These are phyloP conservation scores for Kodamaea kakaduensis DNA, from an alignment of 805 yeast genomes.

Conservation along the genomic window DNA sequence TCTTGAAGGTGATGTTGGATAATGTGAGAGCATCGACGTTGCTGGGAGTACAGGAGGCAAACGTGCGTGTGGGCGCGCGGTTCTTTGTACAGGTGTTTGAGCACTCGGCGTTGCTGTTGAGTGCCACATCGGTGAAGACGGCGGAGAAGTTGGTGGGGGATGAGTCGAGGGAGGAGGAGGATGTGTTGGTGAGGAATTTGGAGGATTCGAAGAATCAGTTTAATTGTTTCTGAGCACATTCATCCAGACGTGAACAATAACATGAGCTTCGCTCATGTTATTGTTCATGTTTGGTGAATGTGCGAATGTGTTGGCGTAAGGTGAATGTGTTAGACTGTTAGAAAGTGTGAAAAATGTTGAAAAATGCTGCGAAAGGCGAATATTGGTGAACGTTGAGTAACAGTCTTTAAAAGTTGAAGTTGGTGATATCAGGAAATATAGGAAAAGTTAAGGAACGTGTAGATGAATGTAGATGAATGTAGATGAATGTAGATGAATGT, in stretches of 20 bases:
- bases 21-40: slow-evolving; percentile 23
- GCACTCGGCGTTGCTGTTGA: slow-evolving; percentile 29
- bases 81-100: slow-evolving; percentile 40
- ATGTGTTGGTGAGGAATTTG: slow-evolving; percentile 24
- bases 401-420: no score
- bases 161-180: slow-evolving; percentile 14
- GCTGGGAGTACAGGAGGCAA: slow-evolving; percentile 18
- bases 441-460: no score
- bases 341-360: no score
- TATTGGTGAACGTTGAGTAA: no score
- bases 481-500: no score
- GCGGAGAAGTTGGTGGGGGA: slow-evolving; percentile 12
- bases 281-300: slow-evolving; percentile 1
- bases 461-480: no score
- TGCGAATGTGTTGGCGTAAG: background rate
- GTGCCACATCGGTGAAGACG: slow-evolving; percentile 24
- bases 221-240: slow-evolving; percentile 27
- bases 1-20: slow-evolving; percentile 31
- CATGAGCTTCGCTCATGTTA: no score
- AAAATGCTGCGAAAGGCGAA: no score
- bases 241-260: slow-evolving; percentile 1
- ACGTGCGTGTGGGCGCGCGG: slow-evolving; percentile 34
- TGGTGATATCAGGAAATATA: no score
- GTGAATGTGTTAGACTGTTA: background rate
- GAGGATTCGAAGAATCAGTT: slow-evolving; percentile 30